Evolutionary conservation across 495 filamentous ascomycete genomes (phyloP), one percentile per base, ranked within the genome.

Genomic region (Aspergillus diversus): DNA sequence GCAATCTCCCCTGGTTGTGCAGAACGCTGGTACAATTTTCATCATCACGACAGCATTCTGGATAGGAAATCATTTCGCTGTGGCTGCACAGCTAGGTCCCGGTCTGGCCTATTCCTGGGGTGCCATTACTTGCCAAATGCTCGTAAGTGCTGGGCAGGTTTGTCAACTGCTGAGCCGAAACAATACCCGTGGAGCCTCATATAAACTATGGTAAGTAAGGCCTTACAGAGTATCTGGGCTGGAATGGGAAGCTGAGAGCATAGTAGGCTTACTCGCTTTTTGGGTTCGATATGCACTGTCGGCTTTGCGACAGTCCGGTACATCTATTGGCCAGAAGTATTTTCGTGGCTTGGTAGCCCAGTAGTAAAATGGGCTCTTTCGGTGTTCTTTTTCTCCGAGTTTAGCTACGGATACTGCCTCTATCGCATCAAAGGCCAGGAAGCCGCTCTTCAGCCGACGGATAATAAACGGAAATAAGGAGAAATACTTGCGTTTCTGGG

Each of bases 181-280:
- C 17, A 62, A 46, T 35, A 66, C 59, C 6, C 64, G 59, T 11
- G 54, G 63, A 32, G 63, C 63, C 7, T 65, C 63, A 27, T 60
- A 65, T 15, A 57, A 57, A 15, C 31, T 60, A 17, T 65, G 57
- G 63, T 65, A 60, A 15, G 57, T 51, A 27, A 27, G 21, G 21
- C 21, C 21, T 27, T 27, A 27, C 1, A 27, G 21, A 27, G 21
- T 27, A 27, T 27, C 21, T 27, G 21, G 21, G 21, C 2, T 27
- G 21, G 21, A 27, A 1, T 27, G 21, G 21, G n/a, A 42, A 16
- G 16, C 27, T 57, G 35, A 58, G 13, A 33, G 9, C 5, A 13
- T n/a, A 16, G 7, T 37, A 57, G 48, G 66, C 69, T 61, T 5
- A 39, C 49, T 9, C 33, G 59, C 5, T 54, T 55, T 16, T 27